Evolutionary conservation across 805 yeast species (phyloP), one percentile per base, ranked within the genome.

Genomic region (Kodamaea kaohsiungensis): DNA sequence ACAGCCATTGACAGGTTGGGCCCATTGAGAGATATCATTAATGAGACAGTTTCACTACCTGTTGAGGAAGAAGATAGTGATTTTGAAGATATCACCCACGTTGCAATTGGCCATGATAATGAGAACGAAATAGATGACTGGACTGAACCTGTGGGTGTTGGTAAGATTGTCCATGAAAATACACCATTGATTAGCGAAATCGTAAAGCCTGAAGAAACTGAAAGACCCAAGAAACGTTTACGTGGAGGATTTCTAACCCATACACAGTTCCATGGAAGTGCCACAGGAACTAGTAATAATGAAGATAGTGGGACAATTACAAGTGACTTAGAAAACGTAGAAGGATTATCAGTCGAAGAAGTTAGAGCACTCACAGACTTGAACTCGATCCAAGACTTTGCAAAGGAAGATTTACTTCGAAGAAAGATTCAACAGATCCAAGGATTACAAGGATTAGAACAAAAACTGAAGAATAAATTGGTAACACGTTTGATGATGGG

Each of bases 401-500:
- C 64, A 39, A 68, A 72, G 46, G 73, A 76, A 55, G 72, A 68
- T 47, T 53, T 73, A 17, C 65, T 84, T 54, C 72, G 88, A 59
- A 62, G 64, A 27, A 73, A 81, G 62, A 84, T 84, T 45, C 83
- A 77, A 60, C 66, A 67, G 49, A 82, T 82, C 52, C 75, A 81
- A 49, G 62, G 65, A 2, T 64, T 77, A 51, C 60, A 59, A 8
- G 64, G 65, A 40, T 58, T 82, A 39, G 62, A 68, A 27, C 81
- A 82, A 51, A 55, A 65, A 37, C 73, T 75, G 67, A 77, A 81
- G 58, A 75, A 81, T 54, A 73, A 71, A 61, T 62, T 86, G 54
- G 83, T 85, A 15, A 88, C 88, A 45, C 76, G 80, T 56, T 69
- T 87, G 51, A 86, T 86, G 91, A 84, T 87, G 81, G 83, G 87